Percentiles rank a stretch among this genome's conserved stretches.
phyloP scores from a whole-genome alignment of 208 protist species.

The Leishmania turanica region DNA sequence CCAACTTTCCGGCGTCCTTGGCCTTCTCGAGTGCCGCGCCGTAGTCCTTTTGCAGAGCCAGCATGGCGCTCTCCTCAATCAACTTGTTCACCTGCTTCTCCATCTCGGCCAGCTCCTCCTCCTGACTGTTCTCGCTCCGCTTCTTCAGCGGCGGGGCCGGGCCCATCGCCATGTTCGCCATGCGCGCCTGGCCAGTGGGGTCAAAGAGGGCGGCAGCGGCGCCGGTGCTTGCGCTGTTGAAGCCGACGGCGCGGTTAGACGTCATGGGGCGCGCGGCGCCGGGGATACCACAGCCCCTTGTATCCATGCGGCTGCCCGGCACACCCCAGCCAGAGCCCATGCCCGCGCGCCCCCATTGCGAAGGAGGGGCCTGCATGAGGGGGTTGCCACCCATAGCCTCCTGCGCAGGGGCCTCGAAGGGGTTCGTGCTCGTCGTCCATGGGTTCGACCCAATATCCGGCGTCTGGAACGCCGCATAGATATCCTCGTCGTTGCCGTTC shows the following conservation, averaged over 20 bases:
- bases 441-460: slow-evolving; percentile 45
- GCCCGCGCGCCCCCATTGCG: slow-evolving; percentile 72
- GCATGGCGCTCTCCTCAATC: slow-evolving; percentile 94
- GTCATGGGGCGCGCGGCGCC: slow-evolving; percentile 91
- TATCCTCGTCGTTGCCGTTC: slow-evolving; percentile 55
- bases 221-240: slow-evolving; percentile 47
- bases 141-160: slow-evolving; percentile 92
- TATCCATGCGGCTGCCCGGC: slow-evolving; percentile 64
- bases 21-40: slow-evolving; percentile 94
- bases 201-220: slow-evolving; percentile 72
- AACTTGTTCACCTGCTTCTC: slow-evolving; percentile 94
- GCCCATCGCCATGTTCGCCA: slow-evolving; percentile 67
- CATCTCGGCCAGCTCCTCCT: slow-evolving; percentile 94
- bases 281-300: slow-evolving; percentile 58
- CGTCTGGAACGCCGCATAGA: slow-evolving; percentile 80
- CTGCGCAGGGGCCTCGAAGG: slow-evolving; percentile 36
- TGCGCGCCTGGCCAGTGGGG: slow-evolving; percentile 72
- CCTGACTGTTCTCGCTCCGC: slow-evolving; percentile 88
- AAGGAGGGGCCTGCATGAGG: slow-evolving; percentile 78
- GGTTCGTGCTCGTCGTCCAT: slow-evolving; percentile 42
- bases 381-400: slow-evolving; percentile 55
- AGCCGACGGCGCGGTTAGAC: slow-evolving; percentile 92
- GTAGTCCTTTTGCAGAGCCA: slow-evolving; percentile 87
- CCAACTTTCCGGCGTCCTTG: slow-evolving; percentile 94
- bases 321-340: slow-evolving; percentile 74